Conservation (phyloP, 352 stramenopile species). For the Globisporangium lucens region DNA sequence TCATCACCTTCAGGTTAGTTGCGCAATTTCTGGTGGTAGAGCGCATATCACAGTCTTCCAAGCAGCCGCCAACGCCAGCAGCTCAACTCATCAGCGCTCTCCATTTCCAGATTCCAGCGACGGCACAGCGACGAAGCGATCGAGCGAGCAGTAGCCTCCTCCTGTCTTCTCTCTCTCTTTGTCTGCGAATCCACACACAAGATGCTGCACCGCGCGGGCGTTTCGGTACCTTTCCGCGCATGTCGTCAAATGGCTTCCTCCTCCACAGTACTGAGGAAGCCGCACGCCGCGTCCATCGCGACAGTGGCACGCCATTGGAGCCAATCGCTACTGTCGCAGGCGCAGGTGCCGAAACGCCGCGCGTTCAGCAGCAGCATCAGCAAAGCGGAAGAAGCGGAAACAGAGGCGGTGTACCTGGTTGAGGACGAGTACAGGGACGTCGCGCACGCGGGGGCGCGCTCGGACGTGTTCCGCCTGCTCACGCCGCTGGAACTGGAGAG, state of each 20-base stretch:
- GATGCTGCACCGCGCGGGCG: slow-evolving; percentile 17
- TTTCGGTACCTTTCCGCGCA: slow-evolving; percentile 13
- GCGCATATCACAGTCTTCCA: background rate
- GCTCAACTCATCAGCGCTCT: background rate
- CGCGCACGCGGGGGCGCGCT: slow-evolving; percentile 41
- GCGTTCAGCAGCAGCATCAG: slow-evolving; percentile 16
- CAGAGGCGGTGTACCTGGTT: background rate
- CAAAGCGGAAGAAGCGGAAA: background rate
- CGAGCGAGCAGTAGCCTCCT: background rate
- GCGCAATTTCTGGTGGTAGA: slow-evolving; percentile 15
- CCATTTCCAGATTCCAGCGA: background rate
- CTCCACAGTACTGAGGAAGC: background rate
- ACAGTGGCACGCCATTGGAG: background rate
- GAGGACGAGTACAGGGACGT: slow-evolving; percentile 66
- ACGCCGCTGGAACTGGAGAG: slow-evolving; percentile 57
- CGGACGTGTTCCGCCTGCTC: slow-evolving; percentile 39
- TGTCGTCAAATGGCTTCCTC: background rate
- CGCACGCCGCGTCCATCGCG: background rate
- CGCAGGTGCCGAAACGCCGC: slow-evolving; percentile 10
- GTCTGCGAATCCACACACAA: background rate
- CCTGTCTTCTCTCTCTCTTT: background rate
- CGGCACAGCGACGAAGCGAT: background rate
- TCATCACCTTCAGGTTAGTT: slow-evolving; percentile 8
- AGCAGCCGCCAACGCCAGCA: background rate
- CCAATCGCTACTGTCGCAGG: background rate